Evolutionary conservation across 164 flowering plant genomes (phyloP).

Genomic region (Stephania cephalantha): DNA sequence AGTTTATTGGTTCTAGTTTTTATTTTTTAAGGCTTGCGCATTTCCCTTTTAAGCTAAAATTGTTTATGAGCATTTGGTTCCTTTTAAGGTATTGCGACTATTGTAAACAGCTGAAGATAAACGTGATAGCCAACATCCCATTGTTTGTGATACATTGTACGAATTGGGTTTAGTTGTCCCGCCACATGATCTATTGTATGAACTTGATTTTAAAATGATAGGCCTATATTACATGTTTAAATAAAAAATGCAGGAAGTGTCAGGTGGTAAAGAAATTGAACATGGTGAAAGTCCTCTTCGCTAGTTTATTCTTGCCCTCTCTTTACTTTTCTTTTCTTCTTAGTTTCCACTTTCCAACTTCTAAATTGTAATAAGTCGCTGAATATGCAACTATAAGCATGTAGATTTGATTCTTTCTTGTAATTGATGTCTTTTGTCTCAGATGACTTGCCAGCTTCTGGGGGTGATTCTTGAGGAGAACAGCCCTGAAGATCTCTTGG

Average conservation of each 20-base stretch:
- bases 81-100: too few relatives aligned
- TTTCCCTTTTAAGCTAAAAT: too few relatives aligned
- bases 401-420: neutral
- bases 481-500: conserved; percentile 34
- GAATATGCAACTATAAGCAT: neutral
- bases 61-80: too few relatives aligned
- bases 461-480: conserved; percentile 31
- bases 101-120: too few relatives aligned
- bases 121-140: too few relatives aligned
- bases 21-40: too few relatives aligned
- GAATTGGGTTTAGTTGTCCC: too few relatives aligned
- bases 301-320: neutral
- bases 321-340: neutral
- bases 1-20: too few relatives aligned
- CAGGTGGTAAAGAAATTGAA: neutral
- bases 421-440: neutral
- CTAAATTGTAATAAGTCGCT: neutral
- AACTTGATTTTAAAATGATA: too few relatives aligned
- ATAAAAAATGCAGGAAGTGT: neutral
- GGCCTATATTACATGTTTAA: too few relatives aligned
- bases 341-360: neutral
- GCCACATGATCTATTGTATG: too few relatives aligned
- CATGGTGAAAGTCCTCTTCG: neutral
- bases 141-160: too few relatives aligned
- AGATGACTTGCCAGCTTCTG: conserved; percentile 35